Evolutionary conservation across 495 filamentous ascomycete species (phyloP), one percentile per base, ranked within the genome.

Genomic region (Lasiosphaeria miniovina): DNA sequence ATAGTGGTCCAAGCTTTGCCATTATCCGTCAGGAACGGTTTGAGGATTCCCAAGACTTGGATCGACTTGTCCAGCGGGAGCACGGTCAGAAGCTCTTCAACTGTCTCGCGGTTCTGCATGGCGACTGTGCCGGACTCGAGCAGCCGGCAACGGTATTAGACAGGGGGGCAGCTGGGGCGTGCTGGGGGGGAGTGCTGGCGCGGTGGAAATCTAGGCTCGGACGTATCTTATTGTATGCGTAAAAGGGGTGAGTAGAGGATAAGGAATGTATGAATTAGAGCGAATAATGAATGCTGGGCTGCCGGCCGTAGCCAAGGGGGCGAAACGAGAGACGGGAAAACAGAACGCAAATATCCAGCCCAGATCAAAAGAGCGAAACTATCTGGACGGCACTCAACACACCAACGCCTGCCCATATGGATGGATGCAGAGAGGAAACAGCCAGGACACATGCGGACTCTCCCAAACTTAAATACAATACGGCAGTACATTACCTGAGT

Each of bases 311-410:
- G 49, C 24, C 24, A 24, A 24, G 11, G 6, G 15, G 4, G 43
- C 43, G 4, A 46, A 46, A 46, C 12, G 43, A 46, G 12, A n/a
- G 43, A 46, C 41, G 12, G 15, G 43, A 46, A 46, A 41, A 46
- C 24, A n/a, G 43, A 46, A n/a, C 5, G 43, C 15, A 46, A 46
- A 11, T 9, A n/a, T 14, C 43, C 43, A 46, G 43, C 1, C 15
- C 12, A n/a, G 11, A 24, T 24, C 24, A 24, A 46, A 46, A 46
- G 43, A 46, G 43, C 15, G 43, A 14, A 46, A 46, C 43, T 14
- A 46, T 54, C 33, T 59, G 43, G 55, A 57, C 14, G 31, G 12
- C 12, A 46, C 12, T 46, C 43, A 46, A 46, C 43, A 24, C 24
- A 46, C 6, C 43, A n/a, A 46, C 43, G 15, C 7, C 43, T 7